Percentiles rank a stretch among this genome's conserved stretches.
Evolutionary conservation across 73 alveolate species (phyloP).

Genomic region (Effrenium voratum): DNA sequence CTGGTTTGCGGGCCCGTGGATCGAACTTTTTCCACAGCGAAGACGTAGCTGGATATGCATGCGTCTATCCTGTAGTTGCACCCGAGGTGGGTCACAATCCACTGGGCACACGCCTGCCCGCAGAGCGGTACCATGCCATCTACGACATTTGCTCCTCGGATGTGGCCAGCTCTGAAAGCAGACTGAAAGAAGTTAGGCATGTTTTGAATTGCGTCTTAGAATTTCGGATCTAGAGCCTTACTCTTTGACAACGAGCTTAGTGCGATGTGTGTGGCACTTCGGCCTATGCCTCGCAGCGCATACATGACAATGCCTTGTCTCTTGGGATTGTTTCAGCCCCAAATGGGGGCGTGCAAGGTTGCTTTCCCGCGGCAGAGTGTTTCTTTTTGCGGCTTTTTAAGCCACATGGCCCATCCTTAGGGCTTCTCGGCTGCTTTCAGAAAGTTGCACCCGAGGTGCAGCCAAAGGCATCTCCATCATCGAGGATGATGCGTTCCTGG

Average conservation of each 20-base stretch:
- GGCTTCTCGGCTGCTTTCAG: neutral
- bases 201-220: no score
- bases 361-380: neutral
- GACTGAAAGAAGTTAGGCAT: no score
- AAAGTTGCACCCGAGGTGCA: conserved; percentile 32
- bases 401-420: no score
- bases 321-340: no score
- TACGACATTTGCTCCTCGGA: conserved; percentile 38
- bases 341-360: neutral
- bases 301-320: no score
- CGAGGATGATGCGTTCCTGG: conserved; percentile 61
- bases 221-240: no score
- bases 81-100: conserved; percentile 76
- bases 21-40: neutral
- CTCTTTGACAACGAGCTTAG: no score
- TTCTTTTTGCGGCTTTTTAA: no score
- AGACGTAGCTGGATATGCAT: neutral
- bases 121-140: conserved; percentile 43
- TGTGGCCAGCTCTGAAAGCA: no score
- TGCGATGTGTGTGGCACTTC: no score
- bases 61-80: neutral
- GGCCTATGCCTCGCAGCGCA: no score
- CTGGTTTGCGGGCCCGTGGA: neutral
- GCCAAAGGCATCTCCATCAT: conserved; percentile 50
- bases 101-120: conserved; percentile 70